Percentiles rank a stretch among this genome's conserved stretches.
Evolutionary conservation across 2,329 filamentous ascomycete species (phyloP).

Genomic region (Neurospora crassa): DNA sequence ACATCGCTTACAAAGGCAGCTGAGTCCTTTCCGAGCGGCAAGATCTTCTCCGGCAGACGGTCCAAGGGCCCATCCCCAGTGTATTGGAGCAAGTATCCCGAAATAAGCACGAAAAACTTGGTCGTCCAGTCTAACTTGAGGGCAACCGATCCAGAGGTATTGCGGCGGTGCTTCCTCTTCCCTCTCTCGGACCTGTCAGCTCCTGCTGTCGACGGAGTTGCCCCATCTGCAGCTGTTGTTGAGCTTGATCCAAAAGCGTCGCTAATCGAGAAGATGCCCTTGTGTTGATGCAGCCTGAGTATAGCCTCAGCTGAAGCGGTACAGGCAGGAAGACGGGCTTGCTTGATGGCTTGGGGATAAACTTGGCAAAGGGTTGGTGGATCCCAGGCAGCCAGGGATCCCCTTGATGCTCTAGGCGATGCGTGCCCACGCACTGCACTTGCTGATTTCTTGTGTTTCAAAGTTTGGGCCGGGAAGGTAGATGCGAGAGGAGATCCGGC

Average conservation of each 20-base stretch:
- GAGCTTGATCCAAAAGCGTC: conserved; percentile 22
- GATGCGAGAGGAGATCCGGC: conserved; percentile 2
- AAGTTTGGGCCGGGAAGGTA: conserved; percentile 3
- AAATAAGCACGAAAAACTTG: conserved; percentile 64
- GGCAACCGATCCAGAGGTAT: conserved; percentile 26
- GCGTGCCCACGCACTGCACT: conserved; percentile 16
- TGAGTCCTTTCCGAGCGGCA: conserved; percentile 64
- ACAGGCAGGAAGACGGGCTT: conserved; percentile 60
- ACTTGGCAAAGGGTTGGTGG: conserved; percentile 77
- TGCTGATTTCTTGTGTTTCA: conserved; percentile 21
- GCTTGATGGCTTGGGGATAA: conserved; percentile 73
- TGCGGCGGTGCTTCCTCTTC: conserved; percentile 39
- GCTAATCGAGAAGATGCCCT: conserved; percentile 29
- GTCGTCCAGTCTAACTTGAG: conserved; percentile 54
- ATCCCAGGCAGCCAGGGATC: conserved; percentile 42
- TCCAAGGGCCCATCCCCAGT: conserved; percentile 60
- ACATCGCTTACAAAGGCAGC: conserved; percentile 73
- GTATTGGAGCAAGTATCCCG: conserved; percentile 69
- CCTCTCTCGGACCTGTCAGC: conserved; percentile 28
- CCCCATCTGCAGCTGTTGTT: background rate
- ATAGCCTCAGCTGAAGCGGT: conserved; percentile 60
- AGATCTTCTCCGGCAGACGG: conserved; percentile 61
- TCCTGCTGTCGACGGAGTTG: background rate
- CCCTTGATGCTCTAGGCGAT: conserved; percentile 14
- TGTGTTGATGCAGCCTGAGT: conserved; percentile 48